Evolutionary conservation across 345 rosid genomes (phyloP).

Genomic region (Firmiana major): DNA sequence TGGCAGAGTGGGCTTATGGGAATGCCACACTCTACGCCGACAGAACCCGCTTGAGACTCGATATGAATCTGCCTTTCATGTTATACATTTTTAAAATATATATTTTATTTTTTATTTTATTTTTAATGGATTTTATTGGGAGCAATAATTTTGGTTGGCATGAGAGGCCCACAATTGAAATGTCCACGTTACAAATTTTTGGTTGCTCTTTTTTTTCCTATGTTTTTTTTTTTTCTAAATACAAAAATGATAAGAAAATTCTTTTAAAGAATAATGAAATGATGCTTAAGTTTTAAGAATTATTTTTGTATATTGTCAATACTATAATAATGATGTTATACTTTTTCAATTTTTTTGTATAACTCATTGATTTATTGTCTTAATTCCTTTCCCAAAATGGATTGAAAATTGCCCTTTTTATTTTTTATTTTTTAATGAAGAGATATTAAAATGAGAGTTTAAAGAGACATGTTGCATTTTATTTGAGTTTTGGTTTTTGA

Average conservation of each 20-base stretch:
- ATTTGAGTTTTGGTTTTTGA: background rate
- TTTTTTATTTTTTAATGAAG: background rate
- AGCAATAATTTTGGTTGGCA: no score
- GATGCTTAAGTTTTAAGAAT: background rate
- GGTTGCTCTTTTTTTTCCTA: background rate
- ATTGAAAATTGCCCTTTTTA: background rate
- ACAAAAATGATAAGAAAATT: background rate
- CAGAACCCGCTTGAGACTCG: conserved; percentile 26
- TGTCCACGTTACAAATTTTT: background rate
- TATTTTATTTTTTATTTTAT: background rate
- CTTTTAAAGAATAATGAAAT: background rate
- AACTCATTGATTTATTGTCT: background rate
- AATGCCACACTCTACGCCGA: conserved; percentile 29
- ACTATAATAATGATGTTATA: background rate
- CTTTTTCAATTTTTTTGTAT: background rate
- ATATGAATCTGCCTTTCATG: background rate
- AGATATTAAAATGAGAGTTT: background rate
- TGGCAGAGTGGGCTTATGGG: background rate
- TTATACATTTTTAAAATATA: no score
- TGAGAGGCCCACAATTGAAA: background rate
- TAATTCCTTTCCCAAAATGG: background rate
- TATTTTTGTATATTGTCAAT: background rate
- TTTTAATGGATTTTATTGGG: background rate
- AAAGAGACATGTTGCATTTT: background rate
- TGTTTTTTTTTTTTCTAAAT: background rate